A percentile compares a stretch with the other conserved stretches of the same genome.
Conservation (phyloP, 345 rosid species). For the Salix suchowensis region DNA sequence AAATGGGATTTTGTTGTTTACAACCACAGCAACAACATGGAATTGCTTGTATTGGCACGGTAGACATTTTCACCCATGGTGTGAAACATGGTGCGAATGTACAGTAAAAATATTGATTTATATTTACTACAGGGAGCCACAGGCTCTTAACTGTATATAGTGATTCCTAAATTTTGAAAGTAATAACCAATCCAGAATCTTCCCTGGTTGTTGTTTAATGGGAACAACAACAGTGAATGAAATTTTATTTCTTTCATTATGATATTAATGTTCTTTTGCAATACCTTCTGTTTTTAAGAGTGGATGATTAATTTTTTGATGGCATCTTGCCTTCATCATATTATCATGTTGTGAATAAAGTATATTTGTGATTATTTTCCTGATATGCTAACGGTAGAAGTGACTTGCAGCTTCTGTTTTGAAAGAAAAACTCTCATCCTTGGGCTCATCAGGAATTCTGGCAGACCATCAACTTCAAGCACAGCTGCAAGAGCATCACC, state of each 20-base stretch:
- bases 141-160: neutral
- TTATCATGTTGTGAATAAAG: slow-evolving; percentile 1
- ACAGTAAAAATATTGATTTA: too few species aligned
- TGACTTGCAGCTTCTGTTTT: slow-evolving; percentile 77
- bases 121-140: neutral
- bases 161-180: neutral
- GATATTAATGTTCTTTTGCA: neutral
- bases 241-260: too few species aligned
- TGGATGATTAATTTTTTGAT: slow-evolving; percentile 3
- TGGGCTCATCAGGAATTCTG: slow-evolving; percentile 95
- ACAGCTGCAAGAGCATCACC: slow-evolving; percentile 75
- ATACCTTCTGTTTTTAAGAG: neutral
- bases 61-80: neutral
- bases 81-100: neutral
- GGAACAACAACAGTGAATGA: neutral
- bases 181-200: too few species aligned
- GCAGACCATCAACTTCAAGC: slow-evolving; percentile 99
- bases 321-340: neutral
- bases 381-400: slow-evolving; percentile 9
- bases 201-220: neutral
- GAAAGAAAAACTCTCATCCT: slow-evolving; percentile 82
- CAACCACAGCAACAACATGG: neutral
- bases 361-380: slow-evolving; percentile 4
- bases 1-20: too few species aligned
- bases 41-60: neutral